Evolutionary conservation across 208 protist species (phyloP).

Genomic region (Entamoeba moshkovskii): DNA sequence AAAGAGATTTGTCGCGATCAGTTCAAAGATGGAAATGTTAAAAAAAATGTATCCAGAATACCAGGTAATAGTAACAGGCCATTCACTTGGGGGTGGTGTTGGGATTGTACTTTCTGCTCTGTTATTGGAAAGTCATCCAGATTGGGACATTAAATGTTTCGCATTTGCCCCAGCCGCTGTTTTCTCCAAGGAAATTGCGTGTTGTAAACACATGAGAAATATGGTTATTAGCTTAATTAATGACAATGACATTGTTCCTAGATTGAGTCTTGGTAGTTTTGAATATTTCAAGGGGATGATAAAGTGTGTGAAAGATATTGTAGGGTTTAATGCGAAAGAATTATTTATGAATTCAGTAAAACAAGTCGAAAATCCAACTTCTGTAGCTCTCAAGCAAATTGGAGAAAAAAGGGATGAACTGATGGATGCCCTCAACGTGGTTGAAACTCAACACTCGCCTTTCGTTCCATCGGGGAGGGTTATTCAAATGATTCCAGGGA

Average conservation of each 20-base stretch:
- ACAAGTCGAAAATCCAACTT: not conserved
- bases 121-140: not conserved
- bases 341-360: not conserved
- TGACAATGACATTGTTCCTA: not conserved
- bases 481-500: not conserved
- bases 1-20: not conserved
- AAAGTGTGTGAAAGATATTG: not conserved
- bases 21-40: not conserved
- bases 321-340: not conserved
- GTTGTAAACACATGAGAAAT: not conserved
- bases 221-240: not conserved
- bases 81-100: not conserved
- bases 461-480: not conserved
- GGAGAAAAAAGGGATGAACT: not conserved
- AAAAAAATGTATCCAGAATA: not conserved
- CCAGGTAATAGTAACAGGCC: not conserved
- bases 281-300: not conserved
- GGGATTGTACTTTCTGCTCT: not conserved
- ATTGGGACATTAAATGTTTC: not conserved
- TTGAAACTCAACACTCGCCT: not conserved
- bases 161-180: not conserved
- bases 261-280: not conserved
- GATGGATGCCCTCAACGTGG: not conserved
- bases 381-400: not conserved
- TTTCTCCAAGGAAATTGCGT: not conserved